Conservation (phyloP, 2,329 filamentous ascomycete species). For the Didymella arachidicola region DNA sequence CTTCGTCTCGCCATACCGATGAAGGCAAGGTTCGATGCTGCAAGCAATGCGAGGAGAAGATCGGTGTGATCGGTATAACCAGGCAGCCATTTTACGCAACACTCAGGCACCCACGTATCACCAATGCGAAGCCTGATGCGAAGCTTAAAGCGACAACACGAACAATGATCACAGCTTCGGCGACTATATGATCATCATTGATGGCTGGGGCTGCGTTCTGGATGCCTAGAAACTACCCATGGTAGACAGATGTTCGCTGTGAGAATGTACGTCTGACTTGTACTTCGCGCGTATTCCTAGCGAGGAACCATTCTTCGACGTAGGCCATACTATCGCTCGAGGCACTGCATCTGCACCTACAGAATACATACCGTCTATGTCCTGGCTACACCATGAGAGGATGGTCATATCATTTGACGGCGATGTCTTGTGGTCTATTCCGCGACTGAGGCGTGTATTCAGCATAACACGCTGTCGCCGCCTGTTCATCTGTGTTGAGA, state of each 20-base stretch:
- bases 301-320: no score
- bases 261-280: no score
- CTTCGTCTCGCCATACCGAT: background rate
- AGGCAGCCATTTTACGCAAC: slow-evolving; percentile 7
- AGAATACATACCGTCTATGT: no score
- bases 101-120: background rate
- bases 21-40: background rate
- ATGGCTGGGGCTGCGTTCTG: slow-evolving; percentile 1
- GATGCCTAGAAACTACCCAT: background rate
- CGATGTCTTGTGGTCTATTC: no score
- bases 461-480: no score
- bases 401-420: no score
- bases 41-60: background rate
- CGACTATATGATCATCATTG: background rate
- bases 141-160: slow-evolving; percentile 4
- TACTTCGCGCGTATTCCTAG: no score
- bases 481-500: no score
- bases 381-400: no score
- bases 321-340: no score
- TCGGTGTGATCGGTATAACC: background rate
- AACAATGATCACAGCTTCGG: background rate
- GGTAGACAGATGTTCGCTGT: background rate
- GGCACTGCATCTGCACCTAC: no score
- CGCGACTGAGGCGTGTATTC: no score
- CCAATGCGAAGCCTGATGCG: slow-evolving; percentile 4